Percentiles rank a stretch among this genome's conserved stretches.
These are phyloP conservation scores for Mrakia hoshinonis DNA, from an alignment of 768 basidiomycete species.

Conservation along the genomic window DNA sequence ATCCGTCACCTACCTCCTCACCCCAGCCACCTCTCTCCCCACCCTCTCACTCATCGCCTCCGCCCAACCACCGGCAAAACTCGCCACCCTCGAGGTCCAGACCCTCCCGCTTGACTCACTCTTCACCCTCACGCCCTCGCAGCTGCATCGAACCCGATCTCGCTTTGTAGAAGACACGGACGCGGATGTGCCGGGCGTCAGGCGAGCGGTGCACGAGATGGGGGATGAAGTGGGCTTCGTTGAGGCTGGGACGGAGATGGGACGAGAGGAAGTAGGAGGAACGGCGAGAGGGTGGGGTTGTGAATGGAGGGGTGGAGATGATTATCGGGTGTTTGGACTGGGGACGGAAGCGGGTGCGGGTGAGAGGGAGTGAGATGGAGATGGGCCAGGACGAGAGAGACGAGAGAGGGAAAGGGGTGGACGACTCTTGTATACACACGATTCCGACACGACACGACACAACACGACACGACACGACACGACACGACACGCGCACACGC, in stretches of 20 bases:
- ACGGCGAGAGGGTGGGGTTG: constrained; percentile 4
- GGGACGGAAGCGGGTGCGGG: background rate
- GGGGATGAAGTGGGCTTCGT: background rate
- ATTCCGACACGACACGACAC: too few species aligned
- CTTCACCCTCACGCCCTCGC: background rate
- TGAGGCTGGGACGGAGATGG: background rate
- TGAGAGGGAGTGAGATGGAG: background rate
- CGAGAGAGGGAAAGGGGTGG: too few species aligned
- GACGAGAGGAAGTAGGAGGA: background rate
- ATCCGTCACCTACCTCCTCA: constrained; percentile 3
- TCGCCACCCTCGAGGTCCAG: background rate
- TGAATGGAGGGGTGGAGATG: constrained; percentile 4
- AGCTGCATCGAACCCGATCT: background rate
- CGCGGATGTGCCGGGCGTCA: background rate
- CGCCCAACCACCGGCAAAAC: background rate
- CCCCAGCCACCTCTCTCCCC: background rate
- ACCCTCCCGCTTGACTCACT: background rate
- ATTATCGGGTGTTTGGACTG: constrained; percentile 2
- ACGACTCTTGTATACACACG: too few species aligned
- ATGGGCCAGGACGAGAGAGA: background rate
- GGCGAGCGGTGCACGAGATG: background rate
- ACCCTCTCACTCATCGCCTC: background rate
- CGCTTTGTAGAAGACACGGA: background rate
- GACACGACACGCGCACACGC: too few species aligned
- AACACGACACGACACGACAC: too few species aligned